Percentiles rank a stretch among this genome's conserved stretches.
These are phyloP conservation scores for Grammothele lineata DNA, from an alignment of 768 basidiomycete genomes.

Conservation along the genomic window DNA sequence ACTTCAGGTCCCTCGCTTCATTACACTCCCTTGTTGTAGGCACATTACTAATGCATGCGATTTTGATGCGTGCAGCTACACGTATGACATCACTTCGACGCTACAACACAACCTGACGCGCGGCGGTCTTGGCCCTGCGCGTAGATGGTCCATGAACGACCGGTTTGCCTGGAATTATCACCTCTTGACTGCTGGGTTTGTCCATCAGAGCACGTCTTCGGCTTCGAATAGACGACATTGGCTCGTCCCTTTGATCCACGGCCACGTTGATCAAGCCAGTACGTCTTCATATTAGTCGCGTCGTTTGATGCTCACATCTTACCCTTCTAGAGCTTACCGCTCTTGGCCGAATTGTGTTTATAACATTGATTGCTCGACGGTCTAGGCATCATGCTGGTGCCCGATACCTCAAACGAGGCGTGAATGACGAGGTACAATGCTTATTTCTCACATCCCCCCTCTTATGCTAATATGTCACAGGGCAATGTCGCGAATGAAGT, in stretches of 20 bases:
- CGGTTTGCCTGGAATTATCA: conserved; percentile 95
- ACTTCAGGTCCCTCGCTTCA: conserved; percentile 67
- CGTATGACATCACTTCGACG: conserved; percentile 96
- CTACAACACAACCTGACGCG: conserved; percentile 85
- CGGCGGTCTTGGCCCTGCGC: conserved; percentile 38
- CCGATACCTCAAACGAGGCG: conserved; percentile 89
- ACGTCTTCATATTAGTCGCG: too few species aligned
- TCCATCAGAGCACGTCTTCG: conserved; percentile 28
- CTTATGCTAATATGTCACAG: conserved; percentile 33
- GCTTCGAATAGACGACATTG: conserved; percentile 65
- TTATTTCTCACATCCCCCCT: not conserved
- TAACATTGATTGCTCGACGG: conserved; percentile 91
- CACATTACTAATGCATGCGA: conserved; percentile 2
- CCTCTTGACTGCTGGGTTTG: conserved; percentile 71
- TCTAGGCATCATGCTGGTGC: conserved; percentile 96
- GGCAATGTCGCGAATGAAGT: conserved; percentile 99
- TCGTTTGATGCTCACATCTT: too few species aligned
- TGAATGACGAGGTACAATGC: conserved; percentile 76
- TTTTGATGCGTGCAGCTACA: conserved; percentile 53
- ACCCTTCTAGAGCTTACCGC: conserved; percentile 90
- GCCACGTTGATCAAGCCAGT: conserved; percentile 99
- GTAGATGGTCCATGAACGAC: conserved; percentile 72
- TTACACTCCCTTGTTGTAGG: not conserved
- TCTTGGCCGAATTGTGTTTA: conserved; percentile 83
- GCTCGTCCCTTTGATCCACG: conserved; percentile 90